phyloP scores from a whole-genome alignment of 495 filamentous ascomycete genomes.

The Delitschia confertaspora region DNA sequence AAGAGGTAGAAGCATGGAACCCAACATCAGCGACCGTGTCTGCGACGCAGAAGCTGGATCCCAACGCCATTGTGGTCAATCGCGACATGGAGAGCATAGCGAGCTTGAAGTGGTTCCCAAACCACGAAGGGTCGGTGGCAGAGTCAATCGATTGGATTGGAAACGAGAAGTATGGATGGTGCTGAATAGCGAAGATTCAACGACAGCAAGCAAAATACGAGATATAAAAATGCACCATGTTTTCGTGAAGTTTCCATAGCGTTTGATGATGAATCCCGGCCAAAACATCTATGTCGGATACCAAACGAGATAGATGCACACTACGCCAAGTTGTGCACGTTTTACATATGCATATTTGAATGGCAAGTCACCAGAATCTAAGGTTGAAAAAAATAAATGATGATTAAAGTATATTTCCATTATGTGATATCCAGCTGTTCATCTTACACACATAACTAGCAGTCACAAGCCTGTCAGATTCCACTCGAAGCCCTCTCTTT shows the following conservation, averaged over 20 bases:
- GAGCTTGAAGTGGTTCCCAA: constrained; percentile 55
- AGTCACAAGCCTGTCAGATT: constrained; percentile 57
- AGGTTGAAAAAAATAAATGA: constrained; percentile 28
- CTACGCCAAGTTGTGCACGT: no score
- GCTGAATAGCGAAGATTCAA: constrained; percentile 41
- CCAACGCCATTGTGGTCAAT: constrained; percentile 44
- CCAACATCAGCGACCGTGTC: constrained; percentile 47
- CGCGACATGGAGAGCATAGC: constrained; percentile 56
- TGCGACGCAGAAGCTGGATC: constrained; percentile 49
- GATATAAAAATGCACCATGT: background rate
- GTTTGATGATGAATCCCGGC: no score
- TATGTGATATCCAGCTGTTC: no score
- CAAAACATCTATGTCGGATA: no score
- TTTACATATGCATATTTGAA: no score
- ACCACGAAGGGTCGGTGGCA: constrained; percentile 36
- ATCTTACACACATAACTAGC: no score
- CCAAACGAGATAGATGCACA: no score
- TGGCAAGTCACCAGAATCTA: constrained; percentile 18
- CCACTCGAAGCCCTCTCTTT: constrained; percentile 59
- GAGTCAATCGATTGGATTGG: constrained; percentile 69
- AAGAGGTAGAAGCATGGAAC: constrained; percentile 56
- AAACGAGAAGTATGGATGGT: constrained; percentile 95
- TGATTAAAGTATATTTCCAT: no score
- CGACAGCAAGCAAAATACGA: no score
- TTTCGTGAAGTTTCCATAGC: constrained; percentile 12